Base-by-base conservation (phyloP, 176 grass and related monocot species). In the Typha latifolia region DNA sequence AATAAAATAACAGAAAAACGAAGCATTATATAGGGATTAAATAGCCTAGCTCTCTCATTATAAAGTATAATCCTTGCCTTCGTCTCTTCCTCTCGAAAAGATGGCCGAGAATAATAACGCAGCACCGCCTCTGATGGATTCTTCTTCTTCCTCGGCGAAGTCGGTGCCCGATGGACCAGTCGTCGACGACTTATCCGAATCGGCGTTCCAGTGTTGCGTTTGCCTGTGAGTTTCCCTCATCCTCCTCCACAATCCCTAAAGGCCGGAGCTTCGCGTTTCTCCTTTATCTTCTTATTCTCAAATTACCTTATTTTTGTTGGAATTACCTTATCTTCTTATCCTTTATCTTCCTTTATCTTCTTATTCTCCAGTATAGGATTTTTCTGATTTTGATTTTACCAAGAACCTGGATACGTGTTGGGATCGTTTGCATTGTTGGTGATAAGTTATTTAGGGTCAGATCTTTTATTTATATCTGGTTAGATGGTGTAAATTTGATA, bases 151-250 rank as follows among this genome's bases (percentile, higher is more conserved):
- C n/a, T 63, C 73, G 61, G 69, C n/a, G 51, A 56, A 48, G 61
- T 64, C 22, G 29, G 79, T 2, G 5, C 20, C 0, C n/a, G 15
- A 19, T 49, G 4, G 34, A n/a, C 23, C 43, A 32, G 14, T 37
- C 61, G 20, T 47, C 0, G 74, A 76, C 37, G 76, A 81, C 67
- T 51, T 65, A 34, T 63, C 78, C 43, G 61, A 76, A 63, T 66
- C 67, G 5, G 49, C 27, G 14, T 93, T 99, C 68, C 70, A 87
- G 72, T 93, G 94, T 72, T 93, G 86, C 81, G 83, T 99, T 37
- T 99, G 94, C 68, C 43, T 99, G 89, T 99, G 73, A 90, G 89
- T 82, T 20, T 48, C 48, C 32, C 2, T 32, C 49, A 3, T 34
- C 21, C 34, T 34, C 56, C 57, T 7, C 13, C 12, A 15, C 9